Evolutionary conservation across 805 yeast species (phyloP).

Genomic region (Cyberlindnera suaveolens): DNA sequence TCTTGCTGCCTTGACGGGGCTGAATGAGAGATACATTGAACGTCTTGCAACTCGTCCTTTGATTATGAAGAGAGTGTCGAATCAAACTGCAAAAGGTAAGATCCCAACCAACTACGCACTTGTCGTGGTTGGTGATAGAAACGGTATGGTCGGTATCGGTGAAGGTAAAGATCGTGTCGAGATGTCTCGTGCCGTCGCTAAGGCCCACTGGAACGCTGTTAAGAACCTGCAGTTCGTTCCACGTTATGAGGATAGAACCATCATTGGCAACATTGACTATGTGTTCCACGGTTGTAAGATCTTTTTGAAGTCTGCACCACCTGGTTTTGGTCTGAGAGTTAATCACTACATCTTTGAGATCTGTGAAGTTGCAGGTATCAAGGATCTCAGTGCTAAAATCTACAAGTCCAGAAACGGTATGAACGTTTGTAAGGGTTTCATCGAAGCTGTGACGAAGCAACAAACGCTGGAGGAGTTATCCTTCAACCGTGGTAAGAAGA

Average conservation of each 20-base stretch:
- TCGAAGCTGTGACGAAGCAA: constrained; percentile 81
- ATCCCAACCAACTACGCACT: constrained; percentile 75
- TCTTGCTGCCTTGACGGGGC: constrained; percentile 59
- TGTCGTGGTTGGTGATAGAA: constrained; percentile 86
- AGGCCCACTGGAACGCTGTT: constrained; percentile 92
- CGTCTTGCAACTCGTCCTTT: constrained; percentile 59
- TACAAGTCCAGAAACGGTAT: constrained; percentile 89
- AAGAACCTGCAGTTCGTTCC: constrained; percentile 78
- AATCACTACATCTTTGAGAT: constrained; percentile 86
- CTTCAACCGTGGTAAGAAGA: constrained; percentile 86
- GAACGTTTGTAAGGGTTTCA: constrained; percentile 87
- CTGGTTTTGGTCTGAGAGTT: constrained; percentile 90
- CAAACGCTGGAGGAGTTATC: constrained; percentile 84
- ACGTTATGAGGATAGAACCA: constrained; percentile 86
- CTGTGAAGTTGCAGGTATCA: constrained; percentile 89
- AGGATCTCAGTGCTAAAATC: constrained; percentile 86
- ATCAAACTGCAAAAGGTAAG: constrained; percentile 90
- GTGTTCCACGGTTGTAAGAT: constrained; percentile 85
- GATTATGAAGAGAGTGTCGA: constrained; percentile 74
- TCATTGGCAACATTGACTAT: constrained; percentile 74
- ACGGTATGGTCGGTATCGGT: constrained; percentile 92
- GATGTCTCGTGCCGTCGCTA: constrained; percentile 64
- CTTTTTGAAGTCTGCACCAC: constrained; percentile 78
- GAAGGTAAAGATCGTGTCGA: constrained; percentile 87
- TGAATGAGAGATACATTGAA: constrained; percentile 53